Percentiles rank a stretch among this genome's conserved stretches.
These are phyloP conservation scores for Exutisphaerella laricina DNA, from an alignment of 2,329 filamentous ascomycete genomes.

Conservation along the genomic window DNA sequence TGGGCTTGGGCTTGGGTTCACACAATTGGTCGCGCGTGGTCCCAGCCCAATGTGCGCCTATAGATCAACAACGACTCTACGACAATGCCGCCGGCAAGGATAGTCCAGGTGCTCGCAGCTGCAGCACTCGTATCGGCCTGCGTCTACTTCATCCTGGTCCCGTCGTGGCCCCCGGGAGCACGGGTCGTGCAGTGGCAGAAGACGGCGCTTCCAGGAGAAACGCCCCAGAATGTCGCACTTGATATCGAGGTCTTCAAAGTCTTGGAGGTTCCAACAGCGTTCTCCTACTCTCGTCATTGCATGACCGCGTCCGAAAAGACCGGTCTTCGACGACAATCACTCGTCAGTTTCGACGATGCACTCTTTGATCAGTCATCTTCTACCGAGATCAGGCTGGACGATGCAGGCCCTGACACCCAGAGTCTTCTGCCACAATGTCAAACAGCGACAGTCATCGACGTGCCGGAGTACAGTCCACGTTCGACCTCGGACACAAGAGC, in stretches of 20 bases:
- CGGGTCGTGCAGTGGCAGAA: conserved; percentile 12
- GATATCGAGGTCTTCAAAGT: conserved; percentile 20
- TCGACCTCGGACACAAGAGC: conserved; percentile 13
- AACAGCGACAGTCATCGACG: conserved; percentile 13
- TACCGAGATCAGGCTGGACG: conserved; percentile 13
- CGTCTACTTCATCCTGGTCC: conserved; percentile 15
- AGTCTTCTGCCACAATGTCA: conserved; percentile 18
- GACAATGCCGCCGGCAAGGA: conserved; percentile 8
- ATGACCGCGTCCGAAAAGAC: conserved; percentile 13
- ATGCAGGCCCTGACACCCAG: conserved; percentile 6
- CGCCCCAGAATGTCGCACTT: conserved; percentile 15
- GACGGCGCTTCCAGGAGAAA: conserved; percentile 5
- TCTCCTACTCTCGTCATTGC: conserved; percentile 20
- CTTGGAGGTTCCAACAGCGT: conserved; percentile 14
- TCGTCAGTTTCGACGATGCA: conserved; percentile 12
- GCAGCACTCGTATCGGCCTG: conserved; percentile 15
- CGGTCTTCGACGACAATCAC: conserved; percentile 13
- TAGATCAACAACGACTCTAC: not conserved
- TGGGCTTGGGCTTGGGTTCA: too few species aligned
- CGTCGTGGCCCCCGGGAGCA: conserved; percentile 5
- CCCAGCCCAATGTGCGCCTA: not conserved
- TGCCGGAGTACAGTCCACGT: conserved; percentile 18
- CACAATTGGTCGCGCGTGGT: not conserved
- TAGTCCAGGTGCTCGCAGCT: conserved; percentile 13
- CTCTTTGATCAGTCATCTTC: conserved; percentile 5